phyloP scores from a whole-genome alignment of 345 rosid species.

The Populus deltoides region DNA sequence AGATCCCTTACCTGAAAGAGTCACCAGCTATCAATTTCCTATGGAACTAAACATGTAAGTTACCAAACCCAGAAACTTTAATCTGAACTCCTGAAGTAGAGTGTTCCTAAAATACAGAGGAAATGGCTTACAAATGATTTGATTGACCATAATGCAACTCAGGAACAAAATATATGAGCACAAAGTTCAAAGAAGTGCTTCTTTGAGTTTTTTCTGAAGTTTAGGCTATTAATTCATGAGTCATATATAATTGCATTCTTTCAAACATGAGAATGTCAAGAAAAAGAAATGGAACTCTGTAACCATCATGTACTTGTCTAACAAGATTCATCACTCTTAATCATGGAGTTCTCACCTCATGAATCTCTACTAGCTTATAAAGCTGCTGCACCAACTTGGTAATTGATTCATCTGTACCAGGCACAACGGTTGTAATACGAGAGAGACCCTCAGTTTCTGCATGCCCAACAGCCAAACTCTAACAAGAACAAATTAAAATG shows the following conservation, averaged over 20 bases:
- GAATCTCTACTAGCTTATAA: constrained; percentile 49
- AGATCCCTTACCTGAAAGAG: constrained; percentile 48
- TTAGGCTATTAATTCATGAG: not conserved
- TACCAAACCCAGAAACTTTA: not conserved
- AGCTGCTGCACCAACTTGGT: constrained; percentile 65
- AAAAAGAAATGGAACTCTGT: not conserved
- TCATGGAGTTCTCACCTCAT: constrained; percentile 47
- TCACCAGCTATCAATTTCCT: not conserved
- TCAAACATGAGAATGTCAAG: not conserved
- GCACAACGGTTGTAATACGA: constrained; percentile 64
- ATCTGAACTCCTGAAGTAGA: not conserved
- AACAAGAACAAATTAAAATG: constrained; percentile 13
- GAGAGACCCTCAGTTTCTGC: constrained; percentile 60
- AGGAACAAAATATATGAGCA: not conserved
- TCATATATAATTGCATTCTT: not conserved
- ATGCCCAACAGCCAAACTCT: constrained; percentile 76
- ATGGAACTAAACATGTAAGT: not conserved
- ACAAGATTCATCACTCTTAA: not conserved
- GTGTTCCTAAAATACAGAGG: not conserved
- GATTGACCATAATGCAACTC: not conserved
- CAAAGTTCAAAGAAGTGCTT: not conserved
- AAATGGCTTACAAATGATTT: not conserved
- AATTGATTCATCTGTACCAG: constrained; percentile 67
- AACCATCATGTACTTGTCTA: not conserved
- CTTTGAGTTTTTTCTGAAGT: not conserved